A percentile compares a stretch with the other conserved stretches of the same genome.
These are phyloP conservation scores for Pichia gijzeniarum DNA, from an alignment of 805 yeast genomes.

Conservation along the genomic window DNA sequence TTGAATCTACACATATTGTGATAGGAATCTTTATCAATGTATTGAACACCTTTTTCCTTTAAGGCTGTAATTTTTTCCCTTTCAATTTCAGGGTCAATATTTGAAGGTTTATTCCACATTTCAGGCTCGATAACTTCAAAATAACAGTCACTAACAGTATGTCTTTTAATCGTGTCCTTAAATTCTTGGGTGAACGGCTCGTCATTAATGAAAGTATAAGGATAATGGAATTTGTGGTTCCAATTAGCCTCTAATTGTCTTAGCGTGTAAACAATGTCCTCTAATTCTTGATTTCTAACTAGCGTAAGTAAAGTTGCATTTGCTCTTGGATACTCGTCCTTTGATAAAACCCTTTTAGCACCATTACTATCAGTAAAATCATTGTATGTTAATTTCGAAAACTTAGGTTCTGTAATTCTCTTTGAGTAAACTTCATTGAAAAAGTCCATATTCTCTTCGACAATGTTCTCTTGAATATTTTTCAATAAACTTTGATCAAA, in stretches of 20 bases:
- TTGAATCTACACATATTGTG: conserved; percentile 85
- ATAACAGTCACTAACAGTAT: conserved; percentile 38
- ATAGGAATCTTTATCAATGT: conserved; percentile 56
- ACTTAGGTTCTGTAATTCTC: conserved; percentile 30
- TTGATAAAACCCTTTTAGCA: conserved; percentile 20
- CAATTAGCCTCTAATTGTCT: conserved; percentile 59
- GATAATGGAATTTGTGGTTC: conserved; percentile 74
- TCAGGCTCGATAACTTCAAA: conserved; percentile 49
- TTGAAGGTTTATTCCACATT: conserved; percentile 44
- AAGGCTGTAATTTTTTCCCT: conserved; percentile 34
- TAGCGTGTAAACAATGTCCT: conserved; percentile 49
- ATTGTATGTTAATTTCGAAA: conserved; percentile 28
- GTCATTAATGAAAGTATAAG: conserved; percentile 91
- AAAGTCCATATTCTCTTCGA: conserved; percentile 30
- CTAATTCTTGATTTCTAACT: conserved; percentile 66
- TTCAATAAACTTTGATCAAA: conserved; percentile 19
- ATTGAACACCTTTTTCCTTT: conserved; percentile 42
- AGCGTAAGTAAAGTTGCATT: conserved; percentile 73
- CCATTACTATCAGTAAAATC: conserved; percentile 25
- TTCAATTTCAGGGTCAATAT: conserved; percentile 37
- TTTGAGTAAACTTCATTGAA: conserved; percentile 30
- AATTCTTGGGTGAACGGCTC: conserved; percentile 75
- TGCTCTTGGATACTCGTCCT: conserved; percentile 37
- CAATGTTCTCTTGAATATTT: conserved; percentile 25
- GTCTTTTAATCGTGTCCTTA: conserved; percentile 42